Base-by-base conservation (phyloP, 106 monocot species). In the Apostasia ramifera region DNA sequence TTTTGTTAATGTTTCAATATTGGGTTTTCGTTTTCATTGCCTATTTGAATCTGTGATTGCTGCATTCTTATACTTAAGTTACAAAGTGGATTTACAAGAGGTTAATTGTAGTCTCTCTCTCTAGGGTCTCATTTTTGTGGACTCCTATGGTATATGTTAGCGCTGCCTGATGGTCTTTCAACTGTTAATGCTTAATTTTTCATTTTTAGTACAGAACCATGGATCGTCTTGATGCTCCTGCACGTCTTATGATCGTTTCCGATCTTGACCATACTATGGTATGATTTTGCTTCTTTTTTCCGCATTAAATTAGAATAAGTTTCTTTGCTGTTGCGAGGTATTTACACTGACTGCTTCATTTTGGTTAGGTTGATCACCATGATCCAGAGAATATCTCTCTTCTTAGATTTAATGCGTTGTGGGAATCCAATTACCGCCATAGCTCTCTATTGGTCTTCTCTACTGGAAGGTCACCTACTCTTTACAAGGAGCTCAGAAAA, bases 221-320 rank as follows among this genome's bases (percentile, higher is more conserved):
- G 89, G 88, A 88, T 78, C 75, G 76, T 37, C 73, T 94, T 49
- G 72, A 65, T 59, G 73, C 48, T 50, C 62, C 85, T 0, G 71
- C 94, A 0, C 82, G 81, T 56, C 88, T 94, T 58, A 88, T 94
- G 90, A 81, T 94, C 40, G 88, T 94, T 2, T 91, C 94, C 6
- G 94, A 94, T 74, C 94, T 94, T 55, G 94, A 94, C 61, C 77
- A 88, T 39, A 94, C 94, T 10, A 94, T 94, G 94, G 94, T 94
- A 81, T 6, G 70, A 3, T 67, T 2, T 37, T 3, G 26, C 1
- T 62, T 14, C 8, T 4, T 1, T 47, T 26, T 14, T 59, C 38
- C 44, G 3, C 45, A 11, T 40, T 2, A 0, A 42, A 47, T 50
- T 51, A 12, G 13, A 52, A 55, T 55, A 3, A 37, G 3, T 40